Percentiles rank a stretch among this genome's conserved stretches.
These are phyloP conservation scores for Cyclotella kingstonii DNA, from an alignment of 108 stramenopile genomes.

Conservation along the genomic window DNA sequence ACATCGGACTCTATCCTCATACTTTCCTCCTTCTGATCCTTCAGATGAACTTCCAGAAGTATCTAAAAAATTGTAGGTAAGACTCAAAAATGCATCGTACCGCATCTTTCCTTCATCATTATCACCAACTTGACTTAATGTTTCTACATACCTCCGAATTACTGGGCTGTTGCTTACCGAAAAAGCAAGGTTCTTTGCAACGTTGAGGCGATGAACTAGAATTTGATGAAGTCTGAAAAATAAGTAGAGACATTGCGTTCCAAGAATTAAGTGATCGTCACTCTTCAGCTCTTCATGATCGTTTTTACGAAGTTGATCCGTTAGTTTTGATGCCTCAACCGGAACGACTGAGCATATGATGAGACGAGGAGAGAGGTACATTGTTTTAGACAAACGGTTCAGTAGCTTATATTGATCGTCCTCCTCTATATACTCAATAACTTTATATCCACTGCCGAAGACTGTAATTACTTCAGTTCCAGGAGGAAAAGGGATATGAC, in stretches of 20 bases:
- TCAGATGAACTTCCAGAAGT: constrained; percentile 35
- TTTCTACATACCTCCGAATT: constrained; percentile 70
- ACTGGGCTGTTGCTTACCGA: constrained; percentile 55
- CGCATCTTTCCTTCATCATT: constrained; percentile 56
- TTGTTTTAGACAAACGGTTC: constrained; percentile 41
- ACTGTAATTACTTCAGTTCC: constrained; percentile 71
- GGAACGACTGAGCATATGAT: constrained; percentile 72
- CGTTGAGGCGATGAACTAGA: constrained; percentile 69
- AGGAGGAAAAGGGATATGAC: constrained; percentile 71
- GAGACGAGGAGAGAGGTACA: constrained; percentile 56
- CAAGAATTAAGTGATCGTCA: constrained; percentile 72
- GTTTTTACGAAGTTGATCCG: constrained; percentile 58
- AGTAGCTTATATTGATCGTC: constrained; percentile 65
- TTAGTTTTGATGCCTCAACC: constrained; percentile 66
- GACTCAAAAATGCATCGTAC: constrained; percentile 74
- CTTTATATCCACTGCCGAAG: constrained; percentile 69
- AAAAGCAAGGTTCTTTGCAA: constrained; percentile 71
- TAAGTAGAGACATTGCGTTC: constrained; percentile 85
- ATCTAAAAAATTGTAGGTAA: constrained; percentile 74
- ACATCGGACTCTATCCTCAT: constrained; percentile 77
- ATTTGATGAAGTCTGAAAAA: constrained; percentile 86
- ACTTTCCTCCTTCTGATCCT: constrained; percentile 66
- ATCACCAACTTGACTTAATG: constrained; percentile 51
- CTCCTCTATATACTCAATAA: constrained; percentile 48
- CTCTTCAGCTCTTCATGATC: constrained; percentile 64